Percentiles rank a stretch among this genome's conserved stretches.
Conservation (phyloP, 805 yeast species). For the Starmerella geochares region DNA sequence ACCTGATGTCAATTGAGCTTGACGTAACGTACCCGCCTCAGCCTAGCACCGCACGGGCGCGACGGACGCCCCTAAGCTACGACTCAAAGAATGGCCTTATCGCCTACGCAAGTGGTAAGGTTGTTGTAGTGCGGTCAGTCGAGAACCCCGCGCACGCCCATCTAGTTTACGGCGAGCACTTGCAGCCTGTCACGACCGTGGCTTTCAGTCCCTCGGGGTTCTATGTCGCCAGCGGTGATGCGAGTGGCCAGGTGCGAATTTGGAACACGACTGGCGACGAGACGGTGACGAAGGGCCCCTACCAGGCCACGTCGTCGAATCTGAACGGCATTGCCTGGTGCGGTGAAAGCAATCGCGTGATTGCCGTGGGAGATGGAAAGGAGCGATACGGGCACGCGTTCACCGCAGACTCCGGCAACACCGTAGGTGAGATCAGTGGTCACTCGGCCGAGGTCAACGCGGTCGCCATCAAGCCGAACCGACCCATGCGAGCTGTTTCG, state of each 20-base stretch:
- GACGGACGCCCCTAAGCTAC: constrained; percentile 61
- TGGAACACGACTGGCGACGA: constrained; percentile 45
- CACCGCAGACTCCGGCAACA: constrained; percentile 88
- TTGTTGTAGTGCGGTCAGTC: constrained; percentile 61
- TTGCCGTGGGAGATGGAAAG: constrained; percentile 91
- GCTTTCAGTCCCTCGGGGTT: constrained; percentile 81
- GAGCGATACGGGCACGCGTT: constrained; percentile 88
- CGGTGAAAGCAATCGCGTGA: constrained; percentile 69
- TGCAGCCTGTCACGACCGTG: constrained; percentile 65
- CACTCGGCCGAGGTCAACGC: constrained; percentile 77
- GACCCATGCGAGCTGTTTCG: constrained; percentile 91
- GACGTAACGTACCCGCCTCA: constrained; percentile 53
- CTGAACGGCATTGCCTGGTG: constrained; percentile 87
- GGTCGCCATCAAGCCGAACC: constrained; percentile 67
- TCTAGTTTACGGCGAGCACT: constrained; percentile 65
- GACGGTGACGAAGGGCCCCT: constrained; percentile 64
- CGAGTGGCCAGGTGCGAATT: constrained; percentile 74
- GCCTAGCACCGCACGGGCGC: constrained; percentile 67
- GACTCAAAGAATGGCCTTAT: constrained; percentile 59
- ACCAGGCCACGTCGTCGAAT: constrained; percentile 66
- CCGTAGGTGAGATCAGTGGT: constrained; percentile 94
- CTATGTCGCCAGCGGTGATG: constrained; percentile 87
- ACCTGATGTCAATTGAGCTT: constrained; percentile 18
- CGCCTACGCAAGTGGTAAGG: constrained; percentile 74
- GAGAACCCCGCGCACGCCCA: constrained; percentile 40